A percentile compares a stretch with the other conserved stretches of the same genome.
Evolutionary conservation across 2,329 filamentous ascomycete genomes (phyloP).

Genomic region (Zymoseptoria pseudotritici): DNA sequence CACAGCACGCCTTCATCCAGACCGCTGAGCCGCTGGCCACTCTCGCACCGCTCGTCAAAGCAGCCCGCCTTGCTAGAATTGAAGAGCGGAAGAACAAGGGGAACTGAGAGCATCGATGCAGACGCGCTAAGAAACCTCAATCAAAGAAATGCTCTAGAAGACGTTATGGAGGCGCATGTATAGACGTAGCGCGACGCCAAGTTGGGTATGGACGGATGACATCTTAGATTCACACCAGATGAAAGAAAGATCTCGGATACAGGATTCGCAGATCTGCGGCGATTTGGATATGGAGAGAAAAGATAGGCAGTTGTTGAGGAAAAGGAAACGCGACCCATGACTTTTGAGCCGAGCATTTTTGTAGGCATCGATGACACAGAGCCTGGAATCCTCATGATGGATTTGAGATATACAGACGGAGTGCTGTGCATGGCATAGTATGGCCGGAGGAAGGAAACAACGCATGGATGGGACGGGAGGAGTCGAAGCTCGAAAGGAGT

Average conservation of each 20-base stretch:
- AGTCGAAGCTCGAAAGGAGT: neutral
- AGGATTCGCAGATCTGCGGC: neutral
- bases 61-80: constrained; percentile 74
- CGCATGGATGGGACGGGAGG: neutral
- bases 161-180: neutral
- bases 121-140: neutral
- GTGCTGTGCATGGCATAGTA: neutral
- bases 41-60: constrained; percentile 77
- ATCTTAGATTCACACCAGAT: neutral
- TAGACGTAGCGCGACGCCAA: neutral
- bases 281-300: neutral
- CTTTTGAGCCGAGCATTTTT: neutral
- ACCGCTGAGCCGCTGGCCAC: constrained; percentile 52
- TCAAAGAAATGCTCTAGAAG: neutral
- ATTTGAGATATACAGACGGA: neutral
- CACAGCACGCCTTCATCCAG: constrained; percentile 43
- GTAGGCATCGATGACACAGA: neutral
- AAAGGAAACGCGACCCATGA: neutral
- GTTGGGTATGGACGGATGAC: neutral
- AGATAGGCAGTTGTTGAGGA: neutral
- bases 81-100: constrained; percentile 58
- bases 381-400: neutral
- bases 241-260: neutral
- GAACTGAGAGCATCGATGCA: constrained; percentile 9
- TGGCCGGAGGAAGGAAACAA: neutral